Evolutionary conservation across 345 rosid genomes (phyloP).

Genomic region (Orychophragmus violaceus): DNA sequence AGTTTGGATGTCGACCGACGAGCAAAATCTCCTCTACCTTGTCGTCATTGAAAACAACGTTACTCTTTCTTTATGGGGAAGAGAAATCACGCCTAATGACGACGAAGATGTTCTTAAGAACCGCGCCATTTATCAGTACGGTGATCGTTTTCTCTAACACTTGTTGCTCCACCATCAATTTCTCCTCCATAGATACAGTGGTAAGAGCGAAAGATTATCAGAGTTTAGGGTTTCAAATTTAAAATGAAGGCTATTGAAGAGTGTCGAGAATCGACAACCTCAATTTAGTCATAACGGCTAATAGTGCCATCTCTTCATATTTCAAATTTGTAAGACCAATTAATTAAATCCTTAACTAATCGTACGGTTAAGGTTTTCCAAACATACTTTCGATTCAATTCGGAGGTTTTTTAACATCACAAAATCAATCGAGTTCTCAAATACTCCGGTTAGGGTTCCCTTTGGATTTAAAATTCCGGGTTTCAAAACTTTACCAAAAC

Average conservation of each 20-base stretch:
- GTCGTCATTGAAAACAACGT: background rate
- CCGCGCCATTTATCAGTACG: constrained; percentile 64
- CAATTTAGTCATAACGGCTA: constrained; percentile 18
- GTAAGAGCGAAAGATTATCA: background rate
- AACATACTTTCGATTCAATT: background rate
- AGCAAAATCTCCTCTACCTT: constrained; percentile 51
- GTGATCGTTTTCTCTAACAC: constrained; percentile 48
- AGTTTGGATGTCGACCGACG: constrained; percentile 83
- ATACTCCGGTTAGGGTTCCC: background rate
- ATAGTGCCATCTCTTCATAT: background rate
- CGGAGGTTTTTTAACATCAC: too few relatives aligned
- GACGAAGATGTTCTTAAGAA: constrained; percentile 83
- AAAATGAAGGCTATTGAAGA: constrained; percentile 41
- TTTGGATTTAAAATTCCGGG: background rate
- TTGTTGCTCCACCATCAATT: background rate
- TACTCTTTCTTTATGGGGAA: constrained; percentile 5
- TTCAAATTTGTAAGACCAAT: too few relatives aligned
- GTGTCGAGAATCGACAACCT: background rate
- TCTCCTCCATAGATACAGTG: constrained; percentile 8
- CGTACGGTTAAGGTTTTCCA: background rate
- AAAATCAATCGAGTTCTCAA: too few relatives aligned
- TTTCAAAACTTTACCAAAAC: constrained; percentile 5
- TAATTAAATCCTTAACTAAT: too few relatives aligned
- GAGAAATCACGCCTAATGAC: constrained; percentile 37
- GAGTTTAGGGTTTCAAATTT: background rate